These are phyloP conservation scores for Dactylorhiza incarnata DNA, from an alignment of 106 monocot species.

Conservation along the genomic window DNA sequence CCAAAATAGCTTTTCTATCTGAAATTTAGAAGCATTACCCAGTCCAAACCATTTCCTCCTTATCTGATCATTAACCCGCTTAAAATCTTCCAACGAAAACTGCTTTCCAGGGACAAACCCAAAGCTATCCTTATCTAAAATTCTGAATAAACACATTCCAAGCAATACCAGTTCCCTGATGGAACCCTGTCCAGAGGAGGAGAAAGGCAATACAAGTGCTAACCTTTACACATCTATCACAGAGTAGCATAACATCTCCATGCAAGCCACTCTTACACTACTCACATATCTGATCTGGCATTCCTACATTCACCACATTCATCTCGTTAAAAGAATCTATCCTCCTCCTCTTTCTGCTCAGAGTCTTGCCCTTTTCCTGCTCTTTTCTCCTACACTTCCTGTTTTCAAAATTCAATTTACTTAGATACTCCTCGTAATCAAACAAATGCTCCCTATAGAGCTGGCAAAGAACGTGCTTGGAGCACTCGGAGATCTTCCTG, in stretches of 20 bases:
- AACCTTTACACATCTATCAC: slow-evolving; percentile 86
- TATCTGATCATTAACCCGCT: slow-evolving; percentile 30
- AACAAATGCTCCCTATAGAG: slow-evolving; percentile 55
- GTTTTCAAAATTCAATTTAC: no score
- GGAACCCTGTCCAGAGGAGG: slow-evolving; percentile 49
- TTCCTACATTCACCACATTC: slow-evolving; percentile 13
- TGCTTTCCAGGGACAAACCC: no score
- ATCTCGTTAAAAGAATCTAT: no score
- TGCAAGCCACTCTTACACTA: slow-evolving; percentile 81
- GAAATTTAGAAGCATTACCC: slow-evolving; percentile 16
- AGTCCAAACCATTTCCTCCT: slow-evolving; percentile 67
- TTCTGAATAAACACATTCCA: no score
- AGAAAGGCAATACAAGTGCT: slow-evolving; percentile 65
- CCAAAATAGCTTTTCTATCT: slow-evolving; percentile 74
- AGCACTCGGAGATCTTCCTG: slow-evolving; percentile 42
- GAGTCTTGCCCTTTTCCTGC: no score
- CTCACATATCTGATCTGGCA: slow-evolving; percentile 68
- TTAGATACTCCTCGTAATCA: slow-evolving; percentile 70
- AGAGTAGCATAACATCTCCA: no score
- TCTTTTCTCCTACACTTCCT: no score
- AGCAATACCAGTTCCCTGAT: no score
- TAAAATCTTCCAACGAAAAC: no score
- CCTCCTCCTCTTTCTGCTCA: no score
- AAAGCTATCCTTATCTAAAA: no score
- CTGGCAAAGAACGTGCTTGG: slow-evolving; percentile 69